Conservation (phyloP, 2,329 filamentous ascomycete species). For the Fusarium chlamydosporum region DNA sequence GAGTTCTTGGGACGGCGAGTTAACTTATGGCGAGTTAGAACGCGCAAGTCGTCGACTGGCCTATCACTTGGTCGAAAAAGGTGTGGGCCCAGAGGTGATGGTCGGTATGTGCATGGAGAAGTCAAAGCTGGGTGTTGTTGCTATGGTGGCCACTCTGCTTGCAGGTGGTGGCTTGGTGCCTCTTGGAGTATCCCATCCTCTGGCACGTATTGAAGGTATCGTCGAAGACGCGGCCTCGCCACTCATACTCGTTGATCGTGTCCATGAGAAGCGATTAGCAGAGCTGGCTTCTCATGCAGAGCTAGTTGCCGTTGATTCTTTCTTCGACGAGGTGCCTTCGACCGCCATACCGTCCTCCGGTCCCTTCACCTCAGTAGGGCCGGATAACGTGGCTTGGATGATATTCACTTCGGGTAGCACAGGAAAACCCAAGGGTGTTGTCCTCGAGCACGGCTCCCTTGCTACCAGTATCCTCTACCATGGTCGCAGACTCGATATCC, state of each 20-base stretch:
- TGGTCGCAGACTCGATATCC: slow-evolving; percentile 4
- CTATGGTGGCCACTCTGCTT: slow-evolving; percentile 15
- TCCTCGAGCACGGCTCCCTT: slow-evolving; percentile 12
- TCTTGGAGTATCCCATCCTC: slow-evolving; percentile 5
- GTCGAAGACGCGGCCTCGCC: slow-evolving; percentile 1
- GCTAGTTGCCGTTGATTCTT: slow-evolving; percentile 5
- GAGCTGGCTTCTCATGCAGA: slow-evolving; percentile 1
- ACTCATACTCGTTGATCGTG: slow-evolving; percentile 10
- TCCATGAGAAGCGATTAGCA: neutral
- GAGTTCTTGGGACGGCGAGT: slow-evolving; percentile 9
- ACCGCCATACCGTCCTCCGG: slow-evolving; percentile 1
- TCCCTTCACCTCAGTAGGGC: neutral
- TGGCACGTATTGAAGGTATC: slow-evolving; percentile 5
- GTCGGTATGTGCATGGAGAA: slow-evolving; percentile 16
- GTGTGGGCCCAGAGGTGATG: slow-evolving; percentile 9
- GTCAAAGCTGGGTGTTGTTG: slow-evolving; percentile 9
- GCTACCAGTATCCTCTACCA: slow-evolving; percentile 8
- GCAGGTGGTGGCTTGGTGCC: slow-evolving; percentile 7
- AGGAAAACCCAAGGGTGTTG: slow-evolving; percentile 11
- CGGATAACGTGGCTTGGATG: slow-evolving; percentile 14
- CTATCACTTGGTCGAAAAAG: slow-evolving; percentile 8
- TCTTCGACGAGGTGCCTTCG: slow-evolving; percentile 2
- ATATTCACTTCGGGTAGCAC: slow-evolving; percentile 12
- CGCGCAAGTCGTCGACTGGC: slow-evolving; percentile 13
- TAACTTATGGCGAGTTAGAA: slow-evolving; percentile 8